Base-by-base conservation (phyloP, 2,329 filamentous ascomycete species). In the Sclerotinia borealis region DNA sequence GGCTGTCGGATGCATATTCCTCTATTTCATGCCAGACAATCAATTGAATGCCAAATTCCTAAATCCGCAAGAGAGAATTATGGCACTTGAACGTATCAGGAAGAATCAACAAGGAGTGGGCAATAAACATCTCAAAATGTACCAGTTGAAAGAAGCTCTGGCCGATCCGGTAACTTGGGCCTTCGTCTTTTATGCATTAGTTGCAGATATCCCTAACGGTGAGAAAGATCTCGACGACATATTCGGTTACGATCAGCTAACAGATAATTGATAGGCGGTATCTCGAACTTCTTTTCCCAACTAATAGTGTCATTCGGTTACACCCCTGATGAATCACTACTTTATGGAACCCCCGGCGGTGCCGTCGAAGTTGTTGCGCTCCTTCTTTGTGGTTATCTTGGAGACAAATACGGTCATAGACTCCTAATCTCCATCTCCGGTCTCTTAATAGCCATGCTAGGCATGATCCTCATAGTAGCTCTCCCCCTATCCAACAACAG, bases 71-170 rank as follows among this genome's bases (percentile, higher is more conserved):
- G 78, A 82, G 68, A 75, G 76, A 55, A 69, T 76, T 49, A 80
- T 81, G 66, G 79, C 79, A 0, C 66, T 75, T 0, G 76, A 78
- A 64, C 72, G 80, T n/a, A 75, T 82, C 13, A 78, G 81, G 2
- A 77, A 80, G 63, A 86, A 87, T 72, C 80, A 85, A 74, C 85
- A 82, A 6, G 84, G 84, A 41, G 80, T 85, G 39, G 77, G 79
- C 59, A 83, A 79, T 68, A 80, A 78, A 66, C 79, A 79, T 65
- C 85, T 85, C 72, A 82, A 81, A 27, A 71, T 75, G 63, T 77
- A 76, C 66, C 81, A 85, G 70, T 76, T 85, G 6, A 56, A 80
- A 2, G 84, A 86, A 69, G 78, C 80, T 10, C 55, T 74, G 10
- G 29, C 61, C 22, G 72, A 74, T 67, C 72, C 72, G 3, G 70